A percentile compares a stretch with the other conserved stretches of the same genome.
phyloP scores from a whole-genome alignment of 1,284 basidiomycete species.

The Erythrobasidium hasegawianum region DNA sequence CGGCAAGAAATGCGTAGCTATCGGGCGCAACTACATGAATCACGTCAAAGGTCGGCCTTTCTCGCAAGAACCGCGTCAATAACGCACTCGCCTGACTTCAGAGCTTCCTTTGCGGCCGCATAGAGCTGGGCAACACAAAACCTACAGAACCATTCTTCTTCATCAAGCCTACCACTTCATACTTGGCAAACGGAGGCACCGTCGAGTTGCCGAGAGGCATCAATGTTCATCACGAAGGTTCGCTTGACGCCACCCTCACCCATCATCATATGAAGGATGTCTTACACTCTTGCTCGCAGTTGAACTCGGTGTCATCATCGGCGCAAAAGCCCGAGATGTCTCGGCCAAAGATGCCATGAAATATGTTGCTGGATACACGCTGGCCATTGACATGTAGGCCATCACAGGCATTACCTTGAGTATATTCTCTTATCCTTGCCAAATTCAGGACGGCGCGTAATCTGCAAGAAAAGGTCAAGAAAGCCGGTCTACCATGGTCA shows the following conservation, averaged over 20 bases:
- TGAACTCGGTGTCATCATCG: constrained; percentile 94
- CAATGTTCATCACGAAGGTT: constrained; percentile 85
- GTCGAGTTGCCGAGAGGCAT: constrained; percentile 85
- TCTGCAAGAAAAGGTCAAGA: constrained; percentile 88
- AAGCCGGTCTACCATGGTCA: constrained; percentile 89
- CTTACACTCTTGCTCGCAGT: constrained; percentile 56
- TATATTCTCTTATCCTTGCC: constrained; percentile 34
- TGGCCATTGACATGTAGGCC: constrained; percentile 39
- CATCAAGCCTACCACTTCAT: constrained; percentile 90
- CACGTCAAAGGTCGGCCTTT: constrained; percentile 31
- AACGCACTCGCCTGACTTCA: constrained; percentile 48
- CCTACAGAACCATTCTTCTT: constrained; percentile 98
- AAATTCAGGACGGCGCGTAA: constrained; percentile 91
- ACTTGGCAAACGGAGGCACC: constrained; percentile 66
- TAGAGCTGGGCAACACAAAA: constrained; percentile 82
- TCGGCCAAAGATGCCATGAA: constrained; percentile 64
- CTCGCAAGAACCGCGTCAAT: not conserved
- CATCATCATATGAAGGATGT: no score
- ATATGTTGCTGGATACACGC: constrained; percentile 78
- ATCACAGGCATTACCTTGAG: not conserved
- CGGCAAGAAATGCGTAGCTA: constrained; percentile 38
- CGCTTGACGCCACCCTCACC: no score
- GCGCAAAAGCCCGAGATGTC: constrained; percentile 78
- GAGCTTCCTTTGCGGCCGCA: constrained; percentile 64
- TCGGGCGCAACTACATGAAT: constrained; percentile 35